Evolutionary conservation across 1,139 yeast genomes (phyloP), one percentile per base, ranked within the genome.

Genomic region (Groenewaldozyma sp.): DNA sequence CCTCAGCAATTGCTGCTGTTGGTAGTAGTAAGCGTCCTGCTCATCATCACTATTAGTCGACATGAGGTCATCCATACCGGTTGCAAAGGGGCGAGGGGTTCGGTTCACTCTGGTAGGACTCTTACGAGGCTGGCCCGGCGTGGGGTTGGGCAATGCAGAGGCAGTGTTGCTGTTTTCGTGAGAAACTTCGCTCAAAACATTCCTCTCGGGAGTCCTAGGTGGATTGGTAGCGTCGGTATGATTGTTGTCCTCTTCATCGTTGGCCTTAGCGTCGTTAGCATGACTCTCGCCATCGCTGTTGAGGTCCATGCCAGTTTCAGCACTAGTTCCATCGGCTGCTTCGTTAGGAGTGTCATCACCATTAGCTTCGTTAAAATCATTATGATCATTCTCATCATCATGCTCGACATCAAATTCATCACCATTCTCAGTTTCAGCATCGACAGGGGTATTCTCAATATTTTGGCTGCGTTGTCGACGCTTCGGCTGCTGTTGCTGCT

Each of bases 71-170:
- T 27, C 31, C n/a, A 31, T 4, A n/a, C n/a, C n/a, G n/a, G n/a
- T n/a, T n/a, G n/a, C n/a, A n/a, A n/a, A n/a, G n/a, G n/a, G n/a
- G 13, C 34, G 28, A 17, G 35, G 16, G 33, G 35, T 26, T 27
- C 31, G 20, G 22, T 24, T 9, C 44, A 36, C 43, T 29, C 42
- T 33, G 16, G 54, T 34, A 43, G 62, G 49, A 44, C 53, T 48
- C 43, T 91, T 91, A 57, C 98, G 74, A 26, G 98, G 98, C 62
- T 91, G 98, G 1, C 98, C 98, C 0, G 98, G 97, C 1, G 95
- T 84, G 37, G 86, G 86, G 48, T 74, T 75, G 2, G 97, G 98
- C 20, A 91, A 87, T 0, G 91, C 93, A 16, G 78, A 73, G 51
- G 74, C 82, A 29, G 77, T 74, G 45, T 78, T 72, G 20, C 21